A percentile compares a stretch with the other conserved stretches of the same genome.
Conservation (phyloP, 306 rosid genomes). For the Pyrus communis region DNA sequence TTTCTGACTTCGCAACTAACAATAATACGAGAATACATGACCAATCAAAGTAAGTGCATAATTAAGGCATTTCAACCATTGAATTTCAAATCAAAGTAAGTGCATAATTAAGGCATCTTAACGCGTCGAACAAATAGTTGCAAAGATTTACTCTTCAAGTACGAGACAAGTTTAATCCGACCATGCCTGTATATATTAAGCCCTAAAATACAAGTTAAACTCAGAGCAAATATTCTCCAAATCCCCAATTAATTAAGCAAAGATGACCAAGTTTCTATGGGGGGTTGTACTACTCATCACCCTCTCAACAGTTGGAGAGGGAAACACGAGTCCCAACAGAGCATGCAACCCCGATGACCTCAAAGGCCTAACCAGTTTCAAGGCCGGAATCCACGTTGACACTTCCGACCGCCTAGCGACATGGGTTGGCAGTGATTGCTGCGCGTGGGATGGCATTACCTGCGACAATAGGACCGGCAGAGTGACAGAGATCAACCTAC, state of each 20-base stretch:
- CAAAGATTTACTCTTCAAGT: too few species aligned
- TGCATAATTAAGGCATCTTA: too few species aligned
- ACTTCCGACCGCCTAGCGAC: conserved; percentile 43
- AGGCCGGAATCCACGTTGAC: conserved; percentile 44
- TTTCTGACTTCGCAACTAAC: too few species aligned
- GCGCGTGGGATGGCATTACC: conserved; percentile 58
- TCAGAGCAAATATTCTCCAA: not conserved
- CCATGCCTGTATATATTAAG: too few species aligned
- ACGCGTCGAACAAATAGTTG: too few species aligned
- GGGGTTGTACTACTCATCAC: conserved; percentile 12
- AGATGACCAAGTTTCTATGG: conserved; percentile 16
- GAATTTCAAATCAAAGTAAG: too few species aligned
- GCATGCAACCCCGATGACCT: conserved; percentile 45
- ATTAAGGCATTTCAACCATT: too few species aligned
- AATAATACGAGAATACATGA: too few species aligned
- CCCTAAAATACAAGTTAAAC: too few species aligned
- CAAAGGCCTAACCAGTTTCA: conserved; percentile 52
- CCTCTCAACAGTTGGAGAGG: conserved; percentile 19
- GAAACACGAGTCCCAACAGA: not conserved
- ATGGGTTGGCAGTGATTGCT: conserved; percentile 50
- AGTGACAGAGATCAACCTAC: conserved; percentile 44
- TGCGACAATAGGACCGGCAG: conserved; percentile 49
- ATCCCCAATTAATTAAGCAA: too few species aligned
- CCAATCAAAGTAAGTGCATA: too few species aligned
- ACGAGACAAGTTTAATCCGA: too few species aligned